These are phyloP conservation scores for Polychytrium aggregatum DNA, from an alignment of 192 early-diverging fungal species.

Conservation along the genomic window DNA sequence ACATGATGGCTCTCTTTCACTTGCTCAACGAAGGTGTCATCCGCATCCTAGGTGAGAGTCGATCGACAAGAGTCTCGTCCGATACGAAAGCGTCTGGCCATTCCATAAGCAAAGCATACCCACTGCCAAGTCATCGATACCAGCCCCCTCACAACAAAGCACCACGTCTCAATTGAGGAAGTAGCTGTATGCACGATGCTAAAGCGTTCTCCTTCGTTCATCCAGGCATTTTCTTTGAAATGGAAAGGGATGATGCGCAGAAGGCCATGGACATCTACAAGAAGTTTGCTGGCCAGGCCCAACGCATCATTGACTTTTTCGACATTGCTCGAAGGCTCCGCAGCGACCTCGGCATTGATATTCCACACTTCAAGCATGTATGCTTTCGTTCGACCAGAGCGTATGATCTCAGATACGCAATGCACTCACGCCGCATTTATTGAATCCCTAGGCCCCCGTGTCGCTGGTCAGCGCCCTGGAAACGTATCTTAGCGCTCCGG, in stretches of 20 bases:
- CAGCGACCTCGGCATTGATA: conserved; percentile 42
- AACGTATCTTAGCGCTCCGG: conserved; percentile 55
- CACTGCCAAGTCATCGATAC: too few species aligned
- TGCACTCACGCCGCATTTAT: background rate
- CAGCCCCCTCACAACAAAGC: too few species aligned
- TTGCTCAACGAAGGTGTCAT: conserved; percentile 70
- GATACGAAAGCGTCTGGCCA: too few species aligned
- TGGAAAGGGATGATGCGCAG: conserved; percentile 52
- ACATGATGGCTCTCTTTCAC: conserved; percentile 62
- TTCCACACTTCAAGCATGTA: conserved; percentile 69
- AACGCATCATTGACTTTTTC: conserved; percentile 56
- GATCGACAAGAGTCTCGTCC: background rate
- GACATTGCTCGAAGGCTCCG: conserved; percentile 50
- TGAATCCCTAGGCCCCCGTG: conserved; percentile 40
- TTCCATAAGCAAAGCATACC: too few species aligned
- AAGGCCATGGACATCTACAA: conserved; percentile 65
- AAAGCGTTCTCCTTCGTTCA: too few species aligned
- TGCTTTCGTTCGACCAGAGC: conserved; percentile 1
- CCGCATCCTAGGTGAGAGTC: conserved; percentile 48
- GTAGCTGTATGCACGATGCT: too few species aligned
- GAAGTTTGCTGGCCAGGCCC: conserved; percentile 60
- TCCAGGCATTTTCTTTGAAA: conserved; percentile 59
- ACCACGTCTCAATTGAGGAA: too few species aligned
- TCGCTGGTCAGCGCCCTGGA: conserved; percentile 54
- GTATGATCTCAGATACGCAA: too few species aligned